phyloP scores from a whole-genome alignment of 208 protist species.

The Naegleria fowleri region DNA sequence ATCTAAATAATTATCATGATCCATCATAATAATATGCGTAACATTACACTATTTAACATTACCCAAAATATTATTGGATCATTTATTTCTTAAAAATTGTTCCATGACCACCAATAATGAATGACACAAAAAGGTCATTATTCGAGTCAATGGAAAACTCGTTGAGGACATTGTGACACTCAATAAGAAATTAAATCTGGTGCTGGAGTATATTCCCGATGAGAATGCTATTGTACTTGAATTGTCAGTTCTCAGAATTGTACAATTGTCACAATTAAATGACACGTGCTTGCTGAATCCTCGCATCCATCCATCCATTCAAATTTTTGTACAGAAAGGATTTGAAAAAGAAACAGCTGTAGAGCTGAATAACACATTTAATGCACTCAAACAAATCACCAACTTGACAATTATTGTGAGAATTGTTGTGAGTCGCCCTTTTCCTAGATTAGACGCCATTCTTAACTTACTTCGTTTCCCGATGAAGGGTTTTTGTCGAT shows the following conservation, averaged over 20 bases:
- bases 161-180: background rate
- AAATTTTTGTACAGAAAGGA: conserved; percentile 4
- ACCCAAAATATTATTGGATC: too few species aligned
- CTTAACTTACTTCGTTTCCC: background rate
- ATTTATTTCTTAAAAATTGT: too few species aligned
- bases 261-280: background rate
- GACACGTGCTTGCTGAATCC: background rate
- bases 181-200: background rate
- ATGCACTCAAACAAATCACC: background rate
- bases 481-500: background rate
- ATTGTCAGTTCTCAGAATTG: background rate
- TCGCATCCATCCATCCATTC: background rate
- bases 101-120: too few species aligned
- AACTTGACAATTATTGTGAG: background rate
- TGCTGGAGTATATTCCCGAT: background rate
- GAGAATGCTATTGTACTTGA: conserved; percentile 7
- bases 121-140: background rate
- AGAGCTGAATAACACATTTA: background rate
- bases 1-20: background rate
- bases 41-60: too few species aligned
- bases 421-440: background rate
- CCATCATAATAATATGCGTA: background rate
- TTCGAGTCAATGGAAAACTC: background rate
- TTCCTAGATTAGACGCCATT: background rate
- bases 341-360: background rate